Percentiles rank a stretch among this genome's conserved stretches.
These are phyloP conservation scores for Leishmania tropica DNA, from an alignment of 208 protist genomes.

Conservation along the genomic window DNA sequence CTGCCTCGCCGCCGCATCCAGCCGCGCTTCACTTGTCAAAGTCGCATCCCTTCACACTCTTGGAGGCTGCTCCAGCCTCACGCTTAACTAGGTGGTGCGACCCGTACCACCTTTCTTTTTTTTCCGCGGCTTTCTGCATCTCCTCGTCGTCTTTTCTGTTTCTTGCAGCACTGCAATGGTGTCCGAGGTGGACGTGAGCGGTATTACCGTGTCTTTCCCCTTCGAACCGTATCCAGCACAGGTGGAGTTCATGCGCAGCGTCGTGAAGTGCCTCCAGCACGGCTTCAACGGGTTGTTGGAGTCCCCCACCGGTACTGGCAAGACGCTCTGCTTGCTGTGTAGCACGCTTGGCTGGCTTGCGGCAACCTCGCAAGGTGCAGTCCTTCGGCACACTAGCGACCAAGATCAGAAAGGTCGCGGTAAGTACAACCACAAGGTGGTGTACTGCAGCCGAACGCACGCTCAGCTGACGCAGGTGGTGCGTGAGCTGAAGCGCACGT, in stretches of 20 bases:
- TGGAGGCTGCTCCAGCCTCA: background rate
- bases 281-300: conserved; percentile 95
- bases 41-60: background rate
- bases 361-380: conserved; percentile 2
- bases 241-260: conserved; percentile 94
- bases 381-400: conserved; percentile 7
- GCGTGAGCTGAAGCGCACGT: conserved; percentile 94
- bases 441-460: conserved; percentile 98
- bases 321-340: conserved; percentile 98
- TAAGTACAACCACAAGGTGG: conserved; percentile 48
- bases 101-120: background rate
- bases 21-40: background rate
- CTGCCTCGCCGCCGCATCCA: background rate
- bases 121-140: background rate
- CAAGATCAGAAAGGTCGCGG: background rate
- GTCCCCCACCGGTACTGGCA: conserved; percentile 98
- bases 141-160: background rate
- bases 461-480: conserved; percentile 98
- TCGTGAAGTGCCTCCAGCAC: conserved; percentile 87
- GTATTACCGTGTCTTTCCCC: conserved; percentile 85
- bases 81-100: background rate
- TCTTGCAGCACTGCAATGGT: conserved; percentile 20
- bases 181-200: conserved; percentile 44
- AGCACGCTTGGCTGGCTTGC: conserved; percentile 91
- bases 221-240: conserved; percentile 94